These are phyloP conservation scores for Euclidium syriacum DNA, from an alignment of 345 rosid species.

Conservation along the genomic window DNA sequence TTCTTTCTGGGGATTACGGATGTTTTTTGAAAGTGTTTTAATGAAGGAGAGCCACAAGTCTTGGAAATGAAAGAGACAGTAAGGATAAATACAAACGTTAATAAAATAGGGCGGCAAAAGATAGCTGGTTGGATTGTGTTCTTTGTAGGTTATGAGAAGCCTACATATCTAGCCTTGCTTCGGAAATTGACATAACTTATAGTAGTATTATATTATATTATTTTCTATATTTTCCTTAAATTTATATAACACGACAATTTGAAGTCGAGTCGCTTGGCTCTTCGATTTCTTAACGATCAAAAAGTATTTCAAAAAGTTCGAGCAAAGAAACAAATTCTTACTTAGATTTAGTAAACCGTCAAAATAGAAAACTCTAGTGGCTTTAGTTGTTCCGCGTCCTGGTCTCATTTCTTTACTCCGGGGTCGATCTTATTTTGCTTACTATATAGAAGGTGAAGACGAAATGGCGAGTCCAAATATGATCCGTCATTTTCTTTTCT, in stretches of 20 bases:
- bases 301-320: neutral
- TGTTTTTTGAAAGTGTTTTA: slow-evolving; percentile 16
- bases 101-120: slow-evolving; percentile 34
- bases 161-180: slow-evolving; percentile 29
- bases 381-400: slow-evolving; percentile 12
- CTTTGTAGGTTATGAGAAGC: slow-evolving; percentile 32
- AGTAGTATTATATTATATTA: neutral
- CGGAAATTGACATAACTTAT: slow-evolving; percentile 24
- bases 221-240: neutral
- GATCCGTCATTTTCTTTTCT: neutral
- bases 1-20: slow-evolving; percentile 15
- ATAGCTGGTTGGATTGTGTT: slow-evolving; percentile 36
- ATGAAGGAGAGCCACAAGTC: slow-evolving; percentile 16
- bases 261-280: slow-evolving; percentile 21
- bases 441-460: neutral
- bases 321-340: slow-evolving; percentile 22
- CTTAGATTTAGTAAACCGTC: slow-evolving; percentile 23
- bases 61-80: slow-evolving; percentile 33
- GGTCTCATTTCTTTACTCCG: neutral
- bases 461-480: slow-evolving; percentile 1
- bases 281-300: slow-evolving; percentile 30
- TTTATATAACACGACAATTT: slow-evolving; percentile 25
- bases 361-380: slow-evolving; percentile 26
- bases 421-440: neutral
- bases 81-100: slow-evolving; percentile 31